Base-by-base conservation (phyloP, 2,329 filamentous ascomycete species). In the Trichoderma koningii region DNA sequence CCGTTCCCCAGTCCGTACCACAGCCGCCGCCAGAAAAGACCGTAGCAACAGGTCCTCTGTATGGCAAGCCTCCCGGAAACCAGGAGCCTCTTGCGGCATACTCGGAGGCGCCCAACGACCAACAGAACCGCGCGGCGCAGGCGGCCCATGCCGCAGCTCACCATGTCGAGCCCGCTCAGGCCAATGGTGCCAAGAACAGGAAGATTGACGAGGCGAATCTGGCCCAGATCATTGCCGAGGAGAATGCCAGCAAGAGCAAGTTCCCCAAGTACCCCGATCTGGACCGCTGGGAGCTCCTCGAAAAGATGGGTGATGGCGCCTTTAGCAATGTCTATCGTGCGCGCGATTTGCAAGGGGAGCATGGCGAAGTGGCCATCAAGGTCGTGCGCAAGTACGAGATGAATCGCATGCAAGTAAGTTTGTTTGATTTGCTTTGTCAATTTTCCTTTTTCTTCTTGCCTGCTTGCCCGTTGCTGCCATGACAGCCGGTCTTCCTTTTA, bases 311-410 rank as follows among this genome's bases (percentile, higher is more conserved):
- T 69, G 95, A 98, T 71, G 95, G 95, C 67, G 95, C 95, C 67
- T 99, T 99, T 83, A 98, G 94, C 82, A 98, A 98, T 74, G 95
- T 99, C 69, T 99, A 98, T 78, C 89, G 92, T 45, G 95, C 95
- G 44, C 86, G 84, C 70, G 95, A 99, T 76, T 76, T 80, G 52
- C 84, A 87, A 6, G 90, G 91, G 47, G 82, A 88, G 68, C 85
- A 86, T 68, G 87, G 86, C 70, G 89, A 98, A 75, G 93, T 95
- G 41, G 95, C 94, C 71, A 98, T 99, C 84, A 99, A 99, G 79
- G 95, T 99, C 59, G 95, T 99, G 69, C 90, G 95, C 74, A 98
- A 98, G 81, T 98, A 92, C 76, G 95, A 99, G 80, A 97, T 99
- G 92, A 98, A 97, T 80, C 93, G 89, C 70, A 93, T 90, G 83